Base-by-base conservation (phyloP, 805 yeast genomes). In the Candida berthetii region DNA sequence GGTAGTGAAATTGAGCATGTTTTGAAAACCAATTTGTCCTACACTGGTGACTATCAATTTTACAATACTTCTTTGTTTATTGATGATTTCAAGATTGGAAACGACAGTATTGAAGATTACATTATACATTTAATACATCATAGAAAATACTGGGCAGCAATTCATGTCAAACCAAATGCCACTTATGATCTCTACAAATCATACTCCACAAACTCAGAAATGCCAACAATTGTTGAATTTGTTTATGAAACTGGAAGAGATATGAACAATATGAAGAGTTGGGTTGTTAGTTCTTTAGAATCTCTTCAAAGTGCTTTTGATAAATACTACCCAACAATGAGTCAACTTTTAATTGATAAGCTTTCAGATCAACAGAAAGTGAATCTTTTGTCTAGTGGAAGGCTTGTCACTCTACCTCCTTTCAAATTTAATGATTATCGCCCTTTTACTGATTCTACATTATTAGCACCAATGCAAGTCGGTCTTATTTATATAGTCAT, bases 401-500 rank as follows among this genome's bases (percentile, higher is more conserved):
- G 46, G 4, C 37, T 64, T 4, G 37, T 66, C 9, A 52, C 68
- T 25, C 69, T 68, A n/a, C 61, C 72, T 14, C 46, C 43, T 1
- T 64, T 76, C 42, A 25, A 46, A 1, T 58, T 48, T 32, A 35
- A 53, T 3, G 88, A 84, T 52, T 58, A 66, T 38, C 64, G 68
- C n/a, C 85, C 85, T 2, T 66, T 64, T 40, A 58, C 60, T 1
- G 64, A 76, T 49, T 65, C 74, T 3, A 78, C 75, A 5, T 54
- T 80, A 13, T 49, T 71, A 35, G 89, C 89, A 1, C 88, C 90
- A 5, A 59, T 78, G 4, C 91, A 84, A 57, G 81, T 85, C 45
- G 93, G 93, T 39, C 69, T 83, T 48, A 81, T 85, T 57, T 85
- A 78, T 55, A 66, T 83, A 55, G 72, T 85, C 51, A 78, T 85